A percentile compares a stretch with the other conserved stretches of the same genome.
Evolutionary conservation across 1,284 basidiomycete genomes (phyloP).

Genomic region (Cryptococcus jaspeensis): DNA sequence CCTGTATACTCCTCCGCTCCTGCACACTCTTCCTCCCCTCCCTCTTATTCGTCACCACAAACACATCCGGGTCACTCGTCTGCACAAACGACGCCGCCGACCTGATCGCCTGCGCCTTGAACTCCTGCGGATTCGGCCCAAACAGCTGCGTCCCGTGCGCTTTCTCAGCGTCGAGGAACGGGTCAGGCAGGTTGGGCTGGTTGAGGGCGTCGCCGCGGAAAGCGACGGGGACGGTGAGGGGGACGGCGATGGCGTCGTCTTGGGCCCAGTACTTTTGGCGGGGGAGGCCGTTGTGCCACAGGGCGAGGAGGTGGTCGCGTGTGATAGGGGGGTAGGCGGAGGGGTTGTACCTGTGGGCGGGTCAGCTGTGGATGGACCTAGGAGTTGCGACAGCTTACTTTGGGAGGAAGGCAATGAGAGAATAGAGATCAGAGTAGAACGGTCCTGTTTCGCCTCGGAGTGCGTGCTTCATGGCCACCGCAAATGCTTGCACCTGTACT

Average conservation of each 20-base stretch:
- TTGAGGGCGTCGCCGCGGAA: constrained; percentile 26
- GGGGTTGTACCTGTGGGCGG: constrained; percentile 32
- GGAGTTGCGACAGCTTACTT: too few species aligned
- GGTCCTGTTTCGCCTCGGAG: constrained; percentile 36
- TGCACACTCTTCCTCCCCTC: too few species aligned
- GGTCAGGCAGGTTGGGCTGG: constrained; percentile 13
- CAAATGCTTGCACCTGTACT: constrained; percentile 33
- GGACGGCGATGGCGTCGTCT: constrained; percentile 27
- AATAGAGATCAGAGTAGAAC: constrained; percentile 39
- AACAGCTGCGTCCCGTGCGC: constrained; percentile 6
- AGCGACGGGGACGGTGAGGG: constrained; percentile 28
- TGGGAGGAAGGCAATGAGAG: constrained; percentile 35
- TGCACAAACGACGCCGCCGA: constrained; percentile 21
- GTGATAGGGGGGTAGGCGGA: constrained; percentile 29
- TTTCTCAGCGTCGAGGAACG: constrained; percentile 5
- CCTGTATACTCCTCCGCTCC: too few species aligned
- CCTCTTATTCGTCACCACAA: constrained; percentile 4
- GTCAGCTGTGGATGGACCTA: too few species aligned
- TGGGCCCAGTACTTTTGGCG: constrained; percentile 22
- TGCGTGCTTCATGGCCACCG: constrained; percentile 36
- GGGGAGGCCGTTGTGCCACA: constrained; percentile 38
- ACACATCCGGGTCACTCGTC: constrained; percentile 16
- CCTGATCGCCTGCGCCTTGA: constrained; percentile 25
- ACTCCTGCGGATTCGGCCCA: constrained; percentile 16
- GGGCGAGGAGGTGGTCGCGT: constrained; percentile 28